Percentiles rank a stretch among this genome's conserved stretches.
Evolutionary conservation across 371 early-diverging fungal species (phyloP).

Genomic region (Mortierella sp.): DNA sequence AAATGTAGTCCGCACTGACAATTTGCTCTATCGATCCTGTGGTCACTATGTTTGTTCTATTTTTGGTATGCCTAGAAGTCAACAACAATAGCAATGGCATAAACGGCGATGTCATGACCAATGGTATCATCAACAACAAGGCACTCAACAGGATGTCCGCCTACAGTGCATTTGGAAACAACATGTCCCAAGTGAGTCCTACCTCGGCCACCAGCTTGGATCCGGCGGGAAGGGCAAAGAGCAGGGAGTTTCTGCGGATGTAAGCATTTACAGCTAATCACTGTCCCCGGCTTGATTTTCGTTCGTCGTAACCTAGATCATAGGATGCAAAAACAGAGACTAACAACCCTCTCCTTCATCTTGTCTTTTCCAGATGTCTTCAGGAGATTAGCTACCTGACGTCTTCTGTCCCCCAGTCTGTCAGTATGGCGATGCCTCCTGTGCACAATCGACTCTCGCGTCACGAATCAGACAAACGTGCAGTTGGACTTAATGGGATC

Average conservation of each 20-base stretch:
- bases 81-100: slow-evolving; percentile 12
- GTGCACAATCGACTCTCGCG: slow-evolving; percentile 32
- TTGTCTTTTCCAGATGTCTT: slow-evolving; percentile 62
- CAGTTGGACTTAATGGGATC: slow-evolving; percentile 29
- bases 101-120: slow-evolving; percentile 10
- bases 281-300: background rate
- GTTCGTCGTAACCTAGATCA: background rate
- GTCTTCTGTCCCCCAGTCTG: slow-evolving; percentile 47
- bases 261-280: slow-evolving; percentile 50
- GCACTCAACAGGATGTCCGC: slow-evolving; percentile 52
- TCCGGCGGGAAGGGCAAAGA: slow-evolving; percentile 63
- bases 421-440: slow-evolving; percentile 35
- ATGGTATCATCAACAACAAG: slow-evolving; percentile 30
- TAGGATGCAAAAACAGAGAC: background rate
- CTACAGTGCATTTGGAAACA: slow-evolving; percentile 40
- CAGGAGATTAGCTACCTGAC: slow-evolving; percentile 77
- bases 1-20: background rate
- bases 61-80: background rate
- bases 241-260: slow-evolving; percentile 85
- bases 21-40: background rate
- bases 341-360: background rate
- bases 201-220: slow-evolving; percentile 37
- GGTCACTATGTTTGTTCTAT: background rate
- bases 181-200: slow-evolving; percentile 50
- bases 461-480: slow-evolving; percentile 37